Percentiles rank a stretch among this genome's conserved stretches.
Conservation (phyloP, 1,284 basidiomycete species). For the Garcileccinum viscosum region DNA sequence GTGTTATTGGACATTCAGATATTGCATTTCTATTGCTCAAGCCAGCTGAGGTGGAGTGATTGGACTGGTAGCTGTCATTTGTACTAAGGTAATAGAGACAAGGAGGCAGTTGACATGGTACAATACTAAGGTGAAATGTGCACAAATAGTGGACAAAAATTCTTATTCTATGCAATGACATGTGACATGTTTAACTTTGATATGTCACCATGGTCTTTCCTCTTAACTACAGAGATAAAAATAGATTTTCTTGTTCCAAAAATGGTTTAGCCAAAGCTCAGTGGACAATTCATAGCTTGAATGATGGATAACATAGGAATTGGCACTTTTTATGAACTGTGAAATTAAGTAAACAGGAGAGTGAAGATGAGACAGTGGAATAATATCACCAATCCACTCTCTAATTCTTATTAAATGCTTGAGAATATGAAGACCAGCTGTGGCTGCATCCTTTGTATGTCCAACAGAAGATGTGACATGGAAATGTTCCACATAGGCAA, state of each 20-base stretch:
- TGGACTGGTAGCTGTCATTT: not conserved
- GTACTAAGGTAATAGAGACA: not conserved
- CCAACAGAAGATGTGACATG: not conserved
- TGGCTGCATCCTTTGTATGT: not conserved
- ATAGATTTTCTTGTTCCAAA: not conserved
- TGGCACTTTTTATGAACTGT: not conserved
- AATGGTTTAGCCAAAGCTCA: not conserved
- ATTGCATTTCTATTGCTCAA: not conserved
- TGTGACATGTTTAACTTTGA: too few species aligned
- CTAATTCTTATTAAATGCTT: not conserved
- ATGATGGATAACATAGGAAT: not conserved
- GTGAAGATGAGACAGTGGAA: not conserved
- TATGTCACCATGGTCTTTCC: too few species aligned
- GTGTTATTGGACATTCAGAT: not conserved
- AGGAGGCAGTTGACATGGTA: not conserved
- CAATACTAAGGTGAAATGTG: too few species aligned
- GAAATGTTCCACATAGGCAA: not conserved
- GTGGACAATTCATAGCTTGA: not conserved
- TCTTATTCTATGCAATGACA: too few species aligned
- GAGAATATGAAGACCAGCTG: not conserved
- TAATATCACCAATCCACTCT: not conserved
- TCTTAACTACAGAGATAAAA: not conserved
- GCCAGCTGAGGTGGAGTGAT: not conserved
- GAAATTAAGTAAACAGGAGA: not conserved
- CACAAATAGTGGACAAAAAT: too few species aligned